These are phyloP conservation scores for Chiua sp. DNA, from an alignment of 1,284 basidiomycete species.

Conservation along the genomic window DNA sequence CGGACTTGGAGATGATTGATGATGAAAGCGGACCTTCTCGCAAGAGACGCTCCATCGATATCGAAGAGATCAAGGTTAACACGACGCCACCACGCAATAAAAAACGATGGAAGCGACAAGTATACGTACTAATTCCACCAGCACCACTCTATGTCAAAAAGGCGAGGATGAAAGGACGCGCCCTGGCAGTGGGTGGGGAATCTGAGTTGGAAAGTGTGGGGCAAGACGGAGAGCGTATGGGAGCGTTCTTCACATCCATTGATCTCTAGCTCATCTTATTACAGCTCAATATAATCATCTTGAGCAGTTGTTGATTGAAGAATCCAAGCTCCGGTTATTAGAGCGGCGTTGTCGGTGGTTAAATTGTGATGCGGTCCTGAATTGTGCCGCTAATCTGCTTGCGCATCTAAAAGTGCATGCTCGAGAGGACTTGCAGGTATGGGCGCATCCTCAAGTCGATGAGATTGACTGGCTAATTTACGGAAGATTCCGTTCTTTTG, in stretches of 20 bases:
- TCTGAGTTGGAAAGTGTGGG: conserved; percentile 17
- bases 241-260: conserved; percentile 25
- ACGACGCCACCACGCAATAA: conserved; percentile 10
- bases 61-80: conserved; percentile 15
- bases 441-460: conserved; percentile 11
- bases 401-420: conserved; percentile 58
- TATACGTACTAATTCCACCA: conserved; percentile 37
- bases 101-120: conserved; percentile 32
- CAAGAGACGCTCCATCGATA: conserved; percentile 29
- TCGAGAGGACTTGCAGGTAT: conserved; percentile 37
- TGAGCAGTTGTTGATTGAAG: conserved; percentile 46
- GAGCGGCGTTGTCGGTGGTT: conserved; percentile 62
- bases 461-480: not conserved
- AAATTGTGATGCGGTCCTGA: conserved; percentile 58
- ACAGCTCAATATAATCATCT: conserved; percentile 44
- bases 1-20: conserved; percentile 22
- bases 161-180: conserved; percentile 18
- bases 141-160: conserved; percentile 29
- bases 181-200: conserved; percentile 8
- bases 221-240: conserved; percentile 39
- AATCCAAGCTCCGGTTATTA: conserved; percentile 53
- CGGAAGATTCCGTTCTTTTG: conserved; percentile 31
- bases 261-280: conserved; percentile 37
- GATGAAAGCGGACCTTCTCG: conserved; percentile 9
- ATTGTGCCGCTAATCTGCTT: conserved; percentile 54